Evolutionary conservation across 148 eudicot species (phyloP).

Genomic region (Vaccinium vitisidaea): DNA sequence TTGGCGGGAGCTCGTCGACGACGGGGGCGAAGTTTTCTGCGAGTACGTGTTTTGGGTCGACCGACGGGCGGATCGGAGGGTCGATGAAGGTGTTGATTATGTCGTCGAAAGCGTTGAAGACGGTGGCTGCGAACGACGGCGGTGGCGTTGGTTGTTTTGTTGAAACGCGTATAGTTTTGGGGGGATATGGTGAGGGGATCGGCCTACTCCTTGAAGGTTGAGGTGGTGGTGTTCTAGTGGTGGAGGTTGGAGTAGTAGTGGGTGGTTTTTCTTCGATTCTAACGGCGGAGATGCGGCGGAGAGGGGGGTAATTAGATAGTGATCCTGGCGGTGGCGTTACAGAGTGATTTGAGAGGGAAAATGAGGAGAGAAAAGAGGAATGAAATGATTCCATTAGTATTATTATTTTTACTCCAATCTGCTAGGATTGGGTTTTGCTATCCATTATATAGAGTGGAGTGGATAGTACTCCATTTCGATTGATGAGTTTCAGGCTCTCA

Average conservation of each 20-base stretch:
- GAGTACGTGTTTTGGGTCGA: constrained; percentile 55
- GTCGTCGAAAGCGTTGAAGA: constrained; percentile 48
- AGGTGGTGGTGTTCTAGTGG: constrained; percentile 14
- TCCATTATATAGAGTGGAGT: too few species aligned
- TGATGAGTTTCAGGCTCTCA: too few species aligned
- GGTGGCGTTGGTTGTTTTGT: background rate
- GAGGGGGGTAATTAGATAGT: background rate
- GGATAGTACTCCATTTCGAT: too few species aligned
- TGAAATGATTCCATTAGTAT: constrained; percentile 20
- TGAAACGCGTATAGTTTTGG: background rate
- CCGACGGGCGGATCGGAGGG: constrained; percentile 47
- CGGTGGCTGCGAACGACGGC: constrained; percentile 24
- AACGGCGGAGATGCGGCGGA: constrained; percentile 19
- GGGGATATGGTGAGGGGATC: background rate
- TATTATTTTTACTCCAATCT: too few species aligned
- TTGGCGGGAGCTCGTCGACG: constrained; percentile 66
- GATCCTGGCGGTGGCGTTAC: background rate
- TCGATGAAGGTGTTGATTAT: constrained; percentile 56
- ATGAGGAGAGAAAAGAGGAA: constrained; percentile 19
- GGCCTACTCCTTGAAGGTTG: background rate
- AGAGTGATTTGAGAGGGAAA: constrained; percentile 13
- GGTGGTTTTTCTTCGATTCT: constrained; percentile 34
- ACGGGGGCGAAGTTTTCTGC: constrained; percentile 73
- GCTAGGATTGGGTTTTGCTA: too few species aligned
- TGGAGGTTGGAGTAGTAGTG: background rate